Conservation (phyloP, 1,284 basidiomycete species). For the Grifola frondosa region DNA sequence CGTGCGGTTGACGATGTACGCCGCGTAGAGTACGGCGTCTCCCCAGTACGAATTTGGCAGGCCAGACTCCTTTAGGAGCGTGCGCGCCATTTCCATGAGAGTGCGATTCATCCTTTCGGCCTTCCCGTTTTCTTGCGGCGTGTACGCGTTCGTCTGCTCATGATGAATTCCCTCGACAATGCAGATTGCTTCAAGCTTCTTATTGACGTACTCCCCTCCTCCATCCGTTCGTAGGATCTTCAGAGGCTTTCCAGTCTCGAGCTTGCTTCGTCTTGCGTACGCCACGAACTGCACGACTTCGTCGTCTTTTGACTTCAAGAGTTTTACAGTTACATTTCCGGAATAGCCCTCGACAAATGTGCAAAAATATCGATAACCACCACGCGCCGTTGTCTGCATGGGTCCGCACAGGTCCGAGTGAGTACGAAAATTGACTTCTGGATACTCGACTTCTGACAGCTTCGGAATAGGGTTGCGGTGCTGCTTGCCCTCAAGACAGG, state of each 20-base stretch:
- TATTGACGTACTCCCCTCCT: conserved; percentile 14
- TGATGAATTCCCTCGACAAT: conserved; percentile 13
- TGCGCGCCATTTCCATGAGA: conserved; percentile 24
- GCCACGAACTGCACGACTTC: background rate
- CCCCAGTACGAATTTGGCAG: conserved; percentile 32
- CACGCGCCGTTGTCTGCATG: conserved; percentile 11
- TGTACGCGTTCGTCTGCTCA: conserved; percentile 14
- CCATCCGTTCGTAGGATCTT: conserved; percentile 26
- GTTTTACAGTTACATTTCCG: conserved; percentile 5
- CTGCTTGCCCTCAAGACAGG: conserved; percentile 20
- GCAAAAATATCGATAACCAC: conserved; percentile 11
- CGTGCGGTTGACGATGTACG: conserved; percentile 14
- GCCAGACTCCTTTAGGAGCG: conserved; percentile 23
- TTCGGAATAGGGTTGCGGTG: conserved; percentile 12
- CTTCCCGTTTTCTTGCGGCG: conserved; percentile 23
- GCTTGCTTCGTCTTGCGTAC: conserved; percentile 7
- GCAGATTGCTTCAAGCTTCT: conserved; percentile 5
- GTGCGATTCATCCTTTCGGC: conserved; percentile 31
- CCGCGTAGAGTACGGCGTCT: conserved; percentile 23
- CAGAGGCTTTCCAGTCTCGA: conserved; percentile 37
- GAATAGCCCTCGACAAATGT: conserved; percentile 12
- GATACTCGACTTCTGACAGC: too few species aligned
- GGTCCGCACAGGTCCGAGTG: conserved; percentile 17
- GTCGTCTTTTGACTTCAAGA: conserved; percentile 15
- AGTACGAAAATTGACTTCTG: too few species aligned